Evolutionary conservation across 1,284 basidiomycete genomes (phyloP).

Genomic region (Sporisorium sorghi): DNA sequence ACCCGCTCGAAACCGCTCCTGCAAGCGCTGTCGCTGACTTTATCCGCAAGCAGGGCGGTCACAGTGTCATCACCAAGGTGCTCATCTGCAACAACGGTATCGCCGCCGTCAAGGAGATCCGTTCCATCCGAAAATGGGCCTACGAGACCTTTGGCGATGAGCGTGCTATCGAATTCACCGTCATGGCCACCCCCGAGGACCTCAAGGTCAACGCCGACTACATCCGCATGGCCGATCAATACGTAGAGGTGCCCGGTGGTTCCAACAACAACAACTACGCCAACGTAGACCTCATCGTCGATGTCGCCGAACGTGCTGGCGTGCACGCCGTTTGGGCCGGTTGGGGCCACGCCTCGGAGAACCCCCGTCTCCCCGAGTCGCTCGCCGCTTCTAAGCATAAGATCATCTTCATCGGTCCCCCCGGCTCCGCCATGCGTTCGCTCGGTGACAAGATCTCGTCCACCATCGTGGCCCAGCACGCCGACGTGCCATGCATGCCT

Average conservation of each 20-base stretch:
- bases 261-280: constrained; percentile 99
- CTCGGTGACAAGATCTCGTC: constrained; percentile 99
- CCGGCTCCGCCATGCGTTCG: constrained; percentile 98
- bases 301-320: constrained; percentile 94
- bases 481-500: constrained; percentile 97
- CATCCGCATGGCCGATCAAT: constrained; percentile 99
- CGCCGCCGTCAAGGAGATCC: constrained; percentile 98
- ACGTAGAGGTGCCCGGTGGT: constrained; percentile 98
- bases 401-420: constrained; percentile 99
- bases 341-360: constrained; percentile 99
- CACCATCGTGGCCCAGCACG: constrained; percentile 97
- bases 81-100: constrained; percentile 78
- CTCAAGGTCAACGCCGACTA: constrained; percentile 97
- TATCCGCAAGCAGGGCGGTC: constrained; percentile 89
- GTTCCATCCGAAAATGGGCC: constrained; percentile 98
- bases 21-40: constrained; percentile 87
- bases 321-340: constrained; percentile 99
- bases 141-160: constrained; percentile 99
- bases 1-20: constrained; percentile 85
- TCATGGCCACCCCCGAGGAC: constrained; percentile 99
- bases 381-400: constrained; percentile 91
- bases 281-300: constrained; percentile 98
- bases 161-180: constrained; percentile 95
- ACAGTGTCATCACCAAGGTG: constrained; percentile 98
- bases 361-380: constrained; percentile 95